A percentile compares a stretch with the other conserved stretches of the same genome.
phyloP scores from a whole-genome alignment of 805 yeast species.

The Helenozyma baotianmanensis region DNA sequence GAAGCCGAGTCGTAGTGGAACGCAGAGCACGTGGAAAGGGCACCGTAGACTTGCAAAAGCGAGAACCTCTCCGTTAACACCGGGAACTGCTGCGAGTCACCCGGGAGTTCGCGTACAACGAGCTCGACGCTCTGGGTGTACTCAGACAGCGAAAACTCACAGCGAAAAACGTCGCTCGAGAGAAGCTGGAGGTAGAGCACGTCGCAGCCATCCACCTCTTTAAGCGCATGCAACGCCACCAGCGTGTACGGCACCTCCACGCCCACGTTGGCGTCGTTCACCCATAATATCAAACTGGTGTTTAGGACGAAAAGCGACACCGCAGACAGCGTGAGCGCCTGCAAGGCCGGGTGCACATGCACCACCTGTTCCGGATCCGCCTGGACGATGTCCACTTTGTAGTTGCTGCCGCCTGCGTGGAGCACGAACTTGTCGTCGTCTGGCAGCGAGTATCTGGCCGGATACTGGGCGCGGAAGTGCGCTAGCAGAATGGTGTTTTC shows the following conservation, averaged over 20 bases:
- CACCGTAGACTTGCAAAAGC: constrained; percentile 22
- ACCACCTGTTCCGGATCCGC: background rate
- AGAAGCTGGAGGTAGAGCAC: constrained; percentile 30
- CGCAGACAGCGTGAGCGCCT: constrained; percentile 2
- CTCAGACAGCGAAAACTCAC: constrained; percentile 12
- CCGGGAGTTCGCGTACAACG: constrained; percentile 6
- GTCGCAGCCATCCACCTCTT: constrained; percentile 10
- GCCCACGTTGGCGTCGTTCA: constrained; percentile 18
- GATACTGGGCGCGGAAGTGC: constrained; percentile 33
- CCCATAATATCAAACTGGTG: constrained; percentile 31
- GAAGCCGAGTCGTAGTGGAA: constrained; percentile 28
- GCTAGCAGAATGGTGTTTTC: constrained; percentile 37
- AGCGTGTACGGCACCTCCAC: constrained; percentile 32
- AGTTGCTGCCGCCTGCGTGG: constrained; percentile 32
- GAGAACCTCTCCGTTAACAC: constrained; percentile 2
- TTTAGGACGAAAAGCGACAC: constrained; percentile 32
- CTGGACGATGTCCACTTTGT: background rate
- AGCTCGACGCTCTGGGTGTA: constrained; percentile 19
- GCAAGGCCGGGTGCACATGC: constrained; percentile 5
- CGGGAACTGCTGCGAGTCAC: background rate
- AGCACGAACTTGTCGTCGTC: constrained; percentile 37
- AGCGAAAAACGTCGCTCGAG: constrained; percentile 16
- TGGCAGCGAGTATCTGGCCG: constrained; percentile 33
- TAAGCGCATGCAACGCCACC: constrained; percentile 31
- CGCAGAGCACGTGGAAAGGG: constrained; percentile 35